Percentiles rank a stretch among this genome's conserved stretches.
Evolutionary conservation across 371 early-diverging fungal genomes (phyloP).

Genomic region (Mortierella sp.): DNA sequence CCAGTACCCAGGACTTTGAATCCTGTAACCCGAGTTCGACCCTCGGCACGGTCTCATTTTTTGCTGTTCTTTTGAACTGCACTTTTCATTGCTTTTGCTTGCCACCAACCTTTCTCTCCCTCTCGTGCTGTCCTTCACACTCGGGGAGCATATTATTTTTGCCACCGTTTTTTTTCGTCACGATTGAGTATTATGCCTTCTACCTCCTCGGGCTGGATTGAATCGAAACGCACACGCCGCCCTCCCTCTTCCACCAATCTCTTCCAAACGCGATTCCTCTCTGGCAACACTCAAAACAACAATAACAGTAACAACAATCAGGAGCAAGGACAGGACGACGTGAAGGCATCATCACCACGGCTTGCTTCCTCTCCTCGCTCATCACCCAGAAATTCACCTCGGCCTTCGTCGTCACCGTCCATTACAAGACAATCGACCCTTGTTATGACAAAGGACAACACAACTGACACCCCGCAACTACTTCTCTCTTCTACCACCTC

Average conservation of each 20-base stretch:
- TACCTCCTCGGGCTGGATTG: background rate
- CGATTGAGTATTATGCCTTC: background rate
- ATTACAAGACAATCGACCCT: background rate
- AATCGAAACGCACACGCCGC: background rate
- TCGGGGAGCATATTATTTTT: background rate
- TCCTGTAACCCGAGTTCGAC: conserved; percentile 59
- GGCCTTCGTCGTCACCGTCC: background rate
- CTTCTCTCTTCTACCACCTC: background rate
- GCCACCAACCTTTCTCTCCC: background rate
- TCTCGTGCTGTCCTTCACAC: background rate
- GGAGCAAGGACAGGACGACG: background rate
- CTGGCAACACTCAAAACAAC: background rate
- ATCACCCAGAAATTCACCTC: background rate
- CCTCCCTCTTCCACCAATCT: background rate
- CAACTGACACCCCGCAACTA: background rate
- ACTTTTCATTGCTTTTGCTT: background rate
- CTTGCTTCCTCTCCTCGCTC: background rate
- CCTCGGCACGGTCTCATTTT: conserved; percentile 52
- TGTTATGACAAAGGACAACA: background rate
- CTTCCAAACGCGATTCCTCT: background rate
- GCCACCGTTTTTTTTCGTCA: background rate
- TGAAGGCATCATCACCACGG: background rate
- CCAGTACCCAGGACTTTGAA: conserved; percentile 59
- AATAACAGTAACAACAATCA: background rate
- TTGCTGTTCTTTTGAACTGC: background rate